Conservation (phyloP, 2,329 filamentous ascomycete species). For the Xylariaceae sp. region DNA sequence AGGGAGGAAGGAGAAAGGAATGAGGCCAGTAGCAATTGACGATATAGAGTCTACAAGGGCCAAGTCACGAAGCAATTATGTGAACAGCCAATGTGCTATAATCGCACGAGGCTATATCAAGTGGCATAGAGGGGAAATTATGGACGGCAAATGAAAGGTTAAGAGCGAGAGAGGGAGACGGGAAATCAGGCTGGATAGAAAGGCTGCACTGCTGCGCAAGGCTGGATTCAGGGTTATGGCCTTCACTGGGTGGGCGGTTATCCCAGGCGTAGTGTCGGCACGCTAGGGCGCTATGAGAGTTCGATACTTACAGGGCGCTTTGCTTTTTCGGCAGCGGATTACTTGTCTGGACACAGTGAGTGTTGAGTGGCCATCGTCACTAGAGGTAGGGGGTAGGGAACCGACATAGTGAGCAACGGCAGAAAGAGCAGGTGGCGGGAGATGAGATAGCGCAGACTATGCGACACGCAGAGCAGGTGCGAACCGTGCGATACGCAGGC, state of each 20-base stretch:
- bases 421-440: no score
- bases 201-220: constrained; percentile 22
- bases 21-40: constrained; percentile 13
- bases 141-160: constrained; percentile 1
- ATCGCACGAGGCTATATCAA: constrained; percentile 6
- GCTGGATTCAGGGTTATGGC: constrained; percentile 18
- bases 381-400: no score
- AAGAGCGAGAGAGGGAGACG: not conserved
- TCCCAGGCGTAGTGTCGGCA: not conserved
- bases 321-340: no score
- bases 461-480: not conserved
- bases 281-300: not conserved
- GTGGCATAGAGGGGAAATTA: constrained; percentile 5
- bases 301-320: no score
- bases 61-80: constrained; percentile 7
- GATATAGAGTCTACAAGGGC: constrained; percentile 1
- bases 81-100: not conserved
- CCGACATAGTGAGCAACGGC: no score
- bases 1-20: not conserved
- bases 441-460: not conserved
- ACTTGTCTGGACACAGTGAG: no score
- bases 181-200: constrained; percentile 22
- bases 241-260: constrained; percentile 10
- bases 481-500: not conserved
- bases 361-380: no score